phyloP scores from a whole-genome alignment of 2,329 filamentous ascomycete genomes.

The Chlorencoelia australis region DNA sequence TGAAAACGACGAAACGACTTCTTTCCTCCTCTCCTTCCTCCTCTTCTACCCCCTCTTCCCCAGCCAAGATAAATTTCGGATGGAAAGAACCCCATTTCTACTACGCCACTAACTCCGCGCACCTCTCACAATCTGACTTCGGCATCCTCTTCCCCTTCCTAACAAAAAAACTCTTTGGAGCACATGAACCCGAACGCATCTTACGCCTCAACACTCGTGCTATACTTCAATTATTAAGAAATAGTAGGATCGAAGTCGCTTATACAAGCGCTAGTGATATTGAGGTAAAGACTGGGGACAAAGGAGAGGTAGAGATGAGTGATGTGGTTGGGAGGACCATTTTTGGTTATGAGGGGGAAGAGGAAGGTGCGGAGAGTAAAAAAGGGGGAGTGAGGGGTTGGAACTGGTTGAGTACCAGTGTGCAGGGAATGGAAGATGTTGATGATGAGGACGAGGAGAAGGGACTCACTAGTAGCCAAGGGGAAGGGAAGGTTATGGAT shows the following conservation, averaged over 20 bases:
- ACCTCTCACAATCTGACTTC: constrained; percentile 77
- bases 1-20: constrained; percentile 56
- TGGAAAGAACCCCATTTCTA: constrained; percentile 52
- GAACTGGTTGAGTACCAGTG: constrained; percentile 22
- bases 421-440: constrained; percentile 11
- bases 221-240: constrained; percentile 44
- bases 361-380: constrained; percentile 17
- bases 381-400: constrained; percentile 20
- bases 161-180: constrained; percentile 46
- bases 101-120: constrained; percentile 63
- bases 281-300: constrained; percentile 25
- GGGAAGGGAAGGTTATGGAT: constrained; percentile 3
- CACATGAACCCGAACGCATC: constrained; percentile 47
- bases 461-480: constrained; percentile 1
- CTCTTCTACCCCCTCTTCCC: constrained; percentile 30
- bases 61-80: constrained; percentile 9
- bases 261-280: constrained; percentile 34
- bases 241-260: constrained; percentile 38
- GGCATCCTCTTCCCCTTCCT: constrained; percentile 71
- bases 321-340: too few species aligned
- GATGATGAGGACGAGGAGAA: constrained; percentile 10
- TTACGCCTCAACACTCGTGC: constrained; percentile 50
- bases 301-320: constrained; percentile 7
- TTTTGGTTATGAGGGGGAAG: too few species aligned
- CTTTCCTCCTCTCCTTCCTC: constrained; percentile 46